Evolutionary conservation across 192 early-diverging fungal genomes (phyloP).

Genomic region (Coemansia sp.): DNA sequence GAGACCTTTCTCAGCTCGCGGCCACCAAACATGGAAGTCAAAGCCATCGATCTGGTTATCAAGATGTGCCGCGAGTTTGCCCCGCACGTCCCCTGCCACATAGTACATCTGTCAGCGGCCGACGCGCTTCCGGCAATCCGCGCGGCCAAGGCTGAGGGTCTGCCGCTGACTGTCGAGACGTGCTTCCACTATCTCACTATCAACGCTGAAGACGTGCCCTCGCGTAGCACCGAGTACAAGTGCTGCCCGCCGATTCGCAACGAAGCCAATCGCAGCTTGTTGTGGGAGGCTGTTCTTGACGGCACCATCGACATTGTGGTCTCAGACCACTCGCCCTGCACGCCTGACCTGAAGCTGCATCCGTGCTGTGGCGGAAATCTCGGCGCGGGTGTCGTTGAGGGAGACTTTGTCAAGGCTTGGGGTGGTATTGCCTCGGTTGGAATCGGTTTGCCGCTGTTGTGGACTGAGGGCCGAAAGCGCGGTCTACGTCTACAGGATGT

Average conservation of each 20-base stretch:
- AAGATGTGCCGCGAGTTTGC: conserved; percentile 65
- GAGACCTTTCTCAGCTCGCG: conserved; percentile 68
- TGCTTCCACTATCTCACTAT: conserved; percentile 81
- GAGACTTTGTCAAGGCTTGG: conserved; percentile 79
- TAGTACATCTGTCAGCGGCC: conserved; percentile 80
- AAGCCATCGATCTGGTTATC: conserved; percentile 73
- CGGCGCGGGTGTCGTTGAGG: conserved; percentile 50
- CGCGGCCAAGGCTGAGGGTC: conserved; percentile 65
- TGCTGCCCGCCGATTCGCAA: conserved; percentile 83
- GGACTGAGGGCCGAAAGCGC: conserved; percentile 71
- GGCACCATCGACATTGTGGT: conserved; percentile 81
- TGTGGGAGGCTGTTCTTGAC: conserved; percentile 75
- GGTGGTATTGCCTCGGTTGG: conserved; percentile 79
- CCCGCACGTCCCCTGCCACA: conserved; percentile 69
- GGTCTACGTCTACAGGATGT: conserved; percentile 62
- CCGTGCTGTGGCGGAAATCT: conserved; percentile 46
- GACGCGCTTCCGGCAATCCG: conserved; percentile 71
- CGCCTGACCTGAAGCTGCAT: conserved; percentile 69
- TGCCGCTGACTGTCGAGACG: conserved; percentile 76
- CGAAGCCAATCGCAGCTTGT: conserved; percentile 61
- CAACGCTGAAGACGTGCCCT: conserved; percentile 64
- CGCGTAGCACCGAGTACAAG: conserved; percentile 76
- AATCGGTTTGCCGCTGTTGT: conserved; percentile 75
- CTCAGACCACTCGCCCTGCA: conserved; percentile 81
- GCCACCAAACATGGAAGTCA: conserved; percentile 68